Base-by-base conservation (phyloP, 768 basidiomycete genomes). In the Suillus spraguei region DNA sequence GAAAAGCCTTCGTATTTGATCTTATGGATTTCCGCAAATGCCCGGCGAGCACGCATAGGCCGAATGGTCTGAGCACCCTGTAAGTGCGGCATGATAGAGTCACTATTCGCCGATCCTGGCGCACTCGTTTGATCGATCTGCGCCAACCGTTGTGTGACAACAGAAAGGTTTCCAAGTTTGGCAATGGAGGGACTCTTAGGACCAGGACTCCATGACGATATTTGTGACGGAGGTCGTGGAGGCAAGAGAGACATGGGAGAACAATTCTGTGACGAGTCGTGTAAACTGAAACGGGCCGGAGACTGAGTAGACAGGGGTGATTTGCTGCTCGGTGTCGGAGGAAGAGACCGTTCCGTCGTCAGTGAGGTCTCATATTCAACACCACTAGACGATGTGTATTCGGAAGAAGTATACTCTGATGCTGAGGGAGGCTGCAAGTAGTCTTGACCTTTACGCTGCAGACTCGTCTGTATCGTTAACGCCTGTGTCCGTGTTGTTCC, bases 131-230 rank as follows among this genome's bases (percentile, higher is more conserved):
- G 66, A 68, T 88, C 82, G 13, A 90, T 83, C 67, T 89, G 82
- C 11, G 86, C 85, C 16, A 89, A 80, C 41, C 89, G 85, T 65
- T 87, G 84, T 64, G 83, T 85, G 53, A 91, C 90, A 28, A 90
- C 82, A 8, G 88, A 90, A 44, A 85, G 73, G 61, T 81, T 80
- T 63, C 81, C 83, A 17, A 91, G 79, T 63, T 89, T 86, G 33
- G 82, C 76, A 50, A 91, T 84, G 9, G 89, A 90, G 5, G 88
- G 85, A 63, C 85, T 89, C 60, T 71, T 76, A 22, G 72, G 69
- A 60, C 71, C 78, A 52, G 73, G 73, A 53, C 68, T 63, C 50
- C 20, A 6, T 50, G 17, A 32, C 22, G 72, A 70, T 20, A 66
- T 8, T 39, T 66, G 74, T 53, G 72, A 70, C 22, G 71, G 74